These are phyloP conservation scores for Nidularia pulvinata DNA, from an alignment of 768 basidiomycete genomes.

Conservation along the genomic window DNA sequence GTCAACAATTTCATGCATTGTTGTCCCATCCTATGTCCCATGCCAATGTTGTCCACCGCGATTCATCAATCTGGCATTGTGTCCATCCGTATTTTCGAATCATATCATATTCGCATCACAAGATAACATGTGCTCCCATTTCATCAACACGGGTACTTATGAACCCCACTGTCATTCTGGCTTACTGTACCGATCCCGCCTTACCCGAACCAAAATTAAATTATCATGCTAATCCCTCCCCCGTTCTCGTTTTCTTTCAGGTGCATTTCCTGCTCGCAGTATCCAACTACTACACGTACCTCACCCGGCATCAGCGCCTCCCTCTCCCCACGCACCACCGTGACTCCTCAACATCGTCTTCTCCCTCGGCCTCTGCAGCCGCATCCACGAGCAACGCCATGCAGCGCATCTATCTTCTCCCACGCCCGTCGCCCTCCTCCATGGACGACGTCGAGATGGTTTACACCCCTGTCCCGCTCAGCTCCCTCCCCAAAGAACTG, in stretches of 20 bases:
- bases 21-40: no score
- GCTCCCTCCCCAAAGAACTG: slow-evolving; percentile 49
- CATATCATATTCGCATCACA: no score
- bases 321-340: slow-evolving; percentile 11
- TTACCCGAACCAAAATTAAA: neutral
- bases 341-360: slow-evolving; percentile 8
- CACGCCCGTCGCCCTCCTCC: slow-evolving; percentile 16
- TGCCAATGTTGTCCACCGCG: no score
- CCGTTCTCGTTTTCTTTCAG: slow-evolving; percentile 25
- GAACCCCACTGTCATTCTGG: neutral
- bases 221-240: neutral
- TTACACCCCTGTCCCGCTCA: slow-evolving; percentile 72
- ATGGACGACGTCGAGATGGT: slow-evolving; percentile 37
- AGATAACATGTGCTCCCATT: neutral
- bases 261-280: slow-evolving; percentile 79
- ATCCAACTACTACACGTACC: slow-evolving; percentile 59
- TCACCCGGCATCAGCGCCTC: slow-evolving; percentile 39
- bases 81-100: no score
- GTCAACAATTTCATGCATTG: no score
- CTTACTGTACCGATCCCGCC: neutral
- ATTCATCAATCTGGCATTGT: no score
- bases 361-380: slow-evolving; percentile 6
- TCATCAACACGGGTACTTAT: slow-evolving; percentile 1
- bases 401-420: slow-evolving; percentile 69
- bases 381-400: slow-evolving; percentile 23